Evolutionary conservation across 2,329 filamentous ascomycete species (phyloP).

Genomic region (Coniella vitis): DNA sequence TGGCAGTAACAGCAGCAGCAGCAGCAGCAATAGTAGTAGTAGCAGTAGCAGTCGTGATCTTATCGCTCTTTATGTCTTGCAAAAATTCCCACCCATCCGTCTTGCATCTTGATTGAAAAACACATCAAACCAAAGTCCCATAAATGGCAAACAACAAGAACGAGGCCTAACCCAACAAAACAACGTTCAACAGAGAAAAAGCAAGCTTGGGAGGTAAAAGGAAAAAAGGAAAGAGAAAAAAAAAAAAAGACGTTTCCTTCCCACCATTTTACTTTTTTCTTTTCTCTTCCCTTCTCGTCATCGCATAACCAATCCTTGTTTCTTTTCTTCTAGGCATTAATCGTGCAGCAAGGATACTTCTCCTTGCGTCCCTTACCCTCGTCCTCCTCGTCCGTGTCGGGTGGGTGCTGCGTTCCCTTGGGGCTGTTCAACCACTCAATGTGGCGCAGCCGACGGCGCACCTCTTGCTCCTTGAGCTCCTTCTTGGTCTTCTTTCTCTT

Average conservation of each 20-base stretch:
- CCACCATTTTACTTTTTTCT: background rate
- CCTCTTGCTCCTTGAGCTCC: slow-evolving; percentile 90
- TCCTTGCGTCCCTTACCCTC: background rate
- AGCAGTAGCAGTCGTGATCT: background rate
- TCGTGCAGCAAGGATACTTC: slow-evolving; percentile 7
- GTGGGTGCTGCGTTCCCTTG: slow-evolving; percentile 73
- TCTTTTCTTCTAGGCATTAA: background rate
- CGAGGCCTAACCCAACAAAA: too few relatives aligned
- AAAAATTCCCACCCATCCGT: too few relatives aligned
- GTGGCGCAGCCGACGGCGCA: slow-evolving; percentile 78
- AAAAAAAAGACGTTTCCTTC: background rate
- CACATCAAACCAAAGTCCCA: too few relatives aligned
- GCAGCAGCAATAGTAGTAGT: background rate
- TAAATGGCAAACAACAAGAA: too few relatives aligned
- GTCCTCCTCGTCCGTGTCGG: slow-evolving; percentile 71
- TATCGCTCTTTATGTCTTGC: background rate
- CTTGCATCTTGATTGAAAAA: too few relatives aligned
- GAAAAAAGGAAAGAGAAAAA: too few relatives aligned
- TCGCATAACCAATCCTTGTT: too few relatives aligned
- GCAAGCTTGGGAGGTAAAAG: too few relatives aligned
- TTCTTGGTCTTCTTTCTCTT: slow-evolving; percentile 99
- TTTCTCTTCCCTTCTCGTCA: background rate
- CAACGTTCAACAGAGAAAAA: too few relatives aligned
- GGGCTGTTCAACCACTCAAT: slow-evolving; percentile 78
- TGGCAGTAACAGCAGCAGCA: background rate